Conservation (phyloP, 768 basidiomycete species). For the Vishniacozyma victoriae region DNA sequence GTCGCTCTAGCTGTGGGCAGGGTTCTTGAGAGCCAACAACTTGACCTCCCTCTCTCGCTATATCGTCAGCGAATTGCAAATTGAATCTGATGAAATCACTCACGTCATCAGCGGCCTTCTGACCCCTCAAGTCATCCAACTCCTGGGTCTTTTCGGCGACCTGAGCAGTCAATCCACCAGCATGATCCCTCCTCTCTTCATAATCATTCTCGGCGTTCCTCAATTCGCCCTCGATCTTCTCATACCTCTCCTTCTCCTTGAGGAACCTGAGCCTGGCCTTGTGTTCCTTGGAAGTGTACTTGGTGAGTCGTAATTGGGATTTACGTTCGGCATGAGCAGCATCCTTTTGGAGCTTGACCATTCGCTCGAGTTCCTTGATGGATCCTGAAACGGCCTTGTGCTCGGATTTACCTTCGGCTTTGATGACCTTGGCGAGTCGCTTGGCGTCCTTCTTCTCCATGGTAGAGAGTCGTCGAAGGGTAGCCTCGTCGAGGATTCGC, state of each 20-base stretch:
- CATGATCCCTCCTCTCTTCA: slow-evolving; percentile 55
- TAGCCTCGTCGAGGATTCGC: slow-evolving; percentile 35
- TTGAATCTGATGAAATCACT: slow-evolving; percentile 12
- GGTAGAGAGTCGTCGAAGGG: slow-evolving; percentile 32
- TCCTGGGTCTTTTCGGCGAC: slow-evolving; percentile 61
- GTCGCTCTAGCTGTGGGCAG: slow-evolving; percentile 45
- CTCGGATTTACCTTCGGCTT: slow-evolving; percentile 63
- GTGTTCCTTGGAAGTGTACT: slow-evolving; percentile 57
- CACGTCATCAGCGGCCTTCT: slow-evolving; percentile 64
- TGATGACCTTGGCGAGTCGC: slow-evolving; percentile 63
- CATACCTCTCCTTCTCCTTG: slow-evolving; percentile 54
- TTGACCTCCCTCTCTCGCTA: slow-evolving; percentile 46
- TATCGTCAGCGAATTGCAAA: not conserved
- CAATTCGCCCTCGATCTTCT: slow-evolving; percentile 41
- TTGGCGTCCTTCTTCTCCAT: slow-evolving; percentile 53
- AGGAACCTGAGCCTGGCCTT: slow-evolving; percentile 61
- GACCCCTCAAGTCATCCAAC: slow-evolving; percentile 60
- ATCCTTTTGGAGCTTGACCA: slow-evolving; percentile 66
- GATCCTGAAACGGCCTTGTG: slow-evolving; percentile 59
- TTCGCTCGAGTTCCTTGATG: slow-evolving; percentile 59
- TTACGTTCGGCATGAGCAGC: slow-evolving; percentile 58
- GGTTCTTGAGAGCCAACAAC: slow-evolving; percentile 44
- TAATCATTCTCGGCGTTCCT: slow-evolving; percentile 45
- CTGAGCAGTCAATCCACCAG: slow-evolving; percentile 57
- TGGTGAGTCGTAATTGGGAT: slow-evolving; percentile 55